Evolutionary conservation across 1,284 basidiomycete species (phyloP).

Genomic region (Entoloma clypeatum): DNA sequence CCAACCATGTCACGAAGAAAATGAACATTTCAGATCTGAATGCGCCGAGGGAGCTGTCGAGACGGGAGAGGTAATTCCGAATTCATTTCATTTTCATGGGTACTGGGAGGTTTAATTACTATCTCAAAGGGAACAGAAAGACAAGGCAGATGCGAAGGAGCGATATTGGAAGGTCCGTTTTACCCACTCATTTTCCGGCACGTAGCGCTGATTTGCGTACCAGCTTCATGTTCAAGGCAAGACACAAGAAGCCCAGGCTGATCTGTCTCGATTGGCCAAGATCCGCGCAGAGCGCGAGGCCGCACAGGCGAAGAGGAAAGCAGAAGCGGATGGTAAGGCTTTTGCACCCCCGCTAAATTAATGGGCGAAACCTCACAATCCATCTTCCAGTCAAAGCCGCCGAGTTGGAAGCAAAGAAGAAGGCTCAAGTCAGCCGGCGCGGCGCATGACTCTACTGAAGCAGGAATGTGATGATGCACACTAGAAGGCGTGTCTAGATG

Average conservation of each 20-base stretch:
- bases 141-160: slow-evolving; percentile 85
- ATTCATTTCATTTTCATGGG: slow-evolving; percentile 8
- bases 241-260: slow-evolving; percentile 84
- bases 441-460: slow-evolving; percentile 12
- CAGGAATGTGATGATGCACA: too few relatives aligned
- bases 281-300: slow-evolving; percentile 83
- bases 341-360: neutral
- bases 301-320: slow-evolving; percentile 80
- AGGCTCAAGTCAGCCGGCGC: slow-evolving; percentile 26
- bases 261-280: slow-evolving; percentile 83
- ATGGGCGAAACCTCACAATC: neutral
- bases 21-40: slow-evolving; percentile 62
- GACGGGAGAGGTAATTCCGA: slow-evolving; percentile 61
- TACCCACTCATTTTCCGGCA: neutral
- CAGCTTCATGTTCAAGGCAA: slow-evolving; percentile 75
- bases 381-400: slow-evolving; percentile 38
- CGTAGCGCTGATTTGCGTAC: slow-evolving; percentile 1
- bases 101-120: slow-evolving; percentile 7
- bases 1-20: slow-evolving; percentile 66
- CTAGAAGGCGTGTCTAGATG: too few relatives aligned
- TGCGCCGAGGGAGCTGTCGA: slow-evolving; percentile 51
- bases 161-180: slow-evolving; percentile 73
- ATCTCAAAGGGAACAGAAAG: slow-evolving; percentile 72
- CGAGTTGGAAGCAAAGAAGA: slow-evolving; percentile 39
- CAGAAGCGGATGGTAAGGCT: slow-evolving; percentile 72